Percentiles rank a stretch among this genome's conserved stretches.
Evolutionary conservation across 1,284 basidiomycete genomes (phyloP).

Genomic region (Puccinia polysora): DNA sequence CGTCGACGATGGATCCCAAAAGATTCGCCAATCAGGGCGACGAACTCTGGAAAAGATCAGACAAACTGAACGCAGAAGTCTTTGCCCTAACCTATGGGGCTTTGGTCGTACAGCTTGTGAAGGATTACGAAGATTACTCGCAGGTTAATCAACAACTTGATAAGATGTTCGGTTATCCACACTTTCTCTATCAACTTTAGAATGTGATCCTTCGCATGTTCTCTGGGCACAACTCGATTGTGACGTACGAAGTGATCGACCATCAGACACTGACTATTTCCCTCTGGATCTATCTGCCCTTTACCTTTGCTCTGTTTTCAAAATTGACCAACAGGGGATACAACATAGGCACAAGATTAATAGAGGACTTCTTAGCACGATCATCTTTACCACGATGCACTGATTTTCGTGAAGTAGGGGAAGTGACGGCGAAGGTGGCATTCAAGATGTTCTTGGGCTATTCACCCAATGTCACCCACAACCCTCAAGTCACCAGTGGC

Average conservation of each 20-base stretch:
- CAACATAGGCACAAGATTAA: constrained; percentile 91
- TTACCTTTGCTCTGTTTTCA: no score
- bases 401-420: constrained; percentile 88
- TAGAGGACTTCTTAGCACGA: constrained; percentile 94
- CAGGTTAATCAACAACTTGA: constrained; percentile 67
- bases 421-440: constrained; percentile 67
- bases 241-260: no score
- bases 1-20: constrained; percentile 29
- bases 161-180: constrained; percentile 58
- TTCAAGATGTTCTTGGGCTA: constrained; percentile 98
- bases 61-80: constrained; percentile 74
- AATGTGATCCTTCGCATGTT: no score
- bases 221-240: no score
- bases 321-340: constrained; percentile 95
- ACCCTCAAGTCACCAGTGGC: constrained; percentile 50
- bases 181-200: neutral
- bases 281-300: no score
- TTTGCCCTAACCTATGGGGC: constrained; percentile 97
- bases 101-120: constrained; percentile 96
- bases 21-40: constrained; percentile 6
- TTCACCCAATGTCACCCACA: constrained; percentile 73
- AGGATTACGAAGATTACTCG: constrained; percentile 95
- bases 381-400: constrained; percentile 77
- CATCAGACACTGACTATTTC: no score
- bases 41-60: constrained; percentile 48